Base-by-base conservation (phyloP, 2,329 filamentous ascomycete species). In the Fusarium austroafricanum region DNA sequence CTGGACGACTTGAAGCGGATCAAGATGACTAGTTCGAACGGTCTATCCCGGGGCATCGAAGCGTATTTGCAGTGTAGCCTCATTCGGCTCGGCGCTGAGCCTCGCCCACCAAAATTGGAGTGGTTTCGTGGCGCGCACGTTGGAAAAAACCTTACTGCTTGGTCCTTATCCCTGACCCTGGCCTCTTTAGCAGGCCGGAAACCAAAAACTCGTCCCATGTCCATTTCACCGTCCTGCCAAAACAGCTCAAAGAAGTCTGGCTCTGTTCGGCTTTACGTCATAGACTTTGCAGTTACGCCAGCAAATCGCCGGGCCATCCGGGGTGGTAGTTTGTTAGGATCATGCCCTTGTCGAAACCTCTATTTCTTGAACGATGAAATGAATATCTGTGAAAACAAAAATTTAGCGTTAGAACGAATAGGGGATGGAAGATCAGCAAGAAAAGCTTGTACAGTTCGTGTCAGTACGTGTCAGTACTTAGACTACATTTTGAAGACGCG, bases 191-290 rank as follows among this genome's bases (percentile, higher is more conserved):
- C 52, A 58, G 50, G 28, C 29, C 20, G 26, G 42, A 40, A 46
- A 70, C 53, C 57, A 45, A 55, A 49, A 60, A 70, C 56, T 71
- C 68, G 50, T 65, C 68, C 63, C 66, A 68, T 67, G 44, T 67
- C 57, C 26, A 45, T 68, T 55, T 65, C 49, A 53, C 37, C 47
- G 53, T 66, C 44, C 61, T 70, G 42, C 47, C 28, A 63, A 42
- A 56, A 37, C 20, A 20, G 47, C 42, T 51, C 14, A 64, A 57
- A 65, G 33, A 47, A 53, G 50, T 45, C 43, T 42, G 29, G 55
- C 28, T 38, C 21, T 40, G n/a, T 29, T 23, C 11, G 20, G 23
- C 26, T 47, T 55, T 72, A 72, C 71, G 71, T 73, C 71, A 73
- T 65, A 18, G 65, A 65, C 39, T 59, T 44, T 39, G 44, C 40